These are phyloP conservation scores for Ammopiptanthus mongolicus DNA, from an alignment of 306 rosid species.

Conservation along the genomic window DNA sequence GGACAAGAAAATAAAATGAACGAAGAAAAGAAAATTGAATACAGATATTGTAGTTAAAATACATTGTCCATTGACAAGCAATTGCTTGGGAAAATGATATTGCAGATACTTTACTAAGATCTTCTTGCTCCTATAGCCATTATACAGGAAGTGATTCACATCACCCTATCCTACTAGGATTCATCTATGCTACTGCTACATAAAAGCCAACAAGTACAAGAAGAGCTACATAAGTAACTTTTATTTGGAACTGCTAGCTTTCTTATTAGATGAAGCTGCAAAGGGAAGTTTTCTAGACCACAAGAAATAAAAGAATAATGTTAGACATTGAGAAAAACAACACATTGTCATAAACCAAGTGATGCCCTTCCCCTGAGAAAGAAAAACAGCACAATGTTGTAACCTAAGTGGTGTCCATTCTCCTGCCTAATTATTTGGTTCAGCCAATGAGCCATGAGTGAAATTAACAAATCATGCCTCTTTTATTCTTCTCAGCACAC, in stretches of 20 bases:
- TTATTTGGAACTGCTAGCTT: neutral
- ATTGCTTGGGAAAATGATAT: neutral
- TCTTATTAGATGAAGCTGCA: too few relatives aligned
- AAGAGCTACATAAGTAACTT: neutral
- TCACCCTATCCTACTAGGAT: conserved; percentile 1
- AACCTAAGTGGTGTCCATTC: conserved; percentile 14
- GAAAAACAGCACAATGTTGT: conserved; percentile 16
- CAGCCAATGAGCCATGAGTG: neutral
- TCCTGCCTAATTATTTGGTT: conserved; percentile 25
- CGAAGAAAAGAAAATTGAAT: neutral
- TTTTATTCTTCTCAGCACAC: conserved; percentile 5
- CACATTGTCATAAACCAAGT: conserved; percentile 4
- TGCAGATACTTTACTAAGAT: neutral
- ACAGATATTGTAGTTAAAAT: neutral
- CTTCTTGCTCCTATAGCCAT: neutral
- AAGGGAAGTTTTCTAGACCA: neutral
- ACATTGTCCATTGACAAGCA: neutral
- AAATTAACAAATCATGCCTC: neutral
- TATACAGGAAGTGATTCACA: neutral
- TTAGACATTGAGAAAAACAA: conserved; percentile 23
- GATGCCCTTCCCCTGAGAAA: neutral
- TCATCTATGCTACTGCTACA: conserved; percentile 13
- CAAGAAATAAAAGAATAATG: neutral
- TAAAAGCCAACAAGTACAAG: conserved; percentile 6
- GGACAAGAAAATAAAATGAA: neutral